Conservation (phyloP, 495 filamentous ascomycete species). For the Lepidopterella palustris region DNA sequence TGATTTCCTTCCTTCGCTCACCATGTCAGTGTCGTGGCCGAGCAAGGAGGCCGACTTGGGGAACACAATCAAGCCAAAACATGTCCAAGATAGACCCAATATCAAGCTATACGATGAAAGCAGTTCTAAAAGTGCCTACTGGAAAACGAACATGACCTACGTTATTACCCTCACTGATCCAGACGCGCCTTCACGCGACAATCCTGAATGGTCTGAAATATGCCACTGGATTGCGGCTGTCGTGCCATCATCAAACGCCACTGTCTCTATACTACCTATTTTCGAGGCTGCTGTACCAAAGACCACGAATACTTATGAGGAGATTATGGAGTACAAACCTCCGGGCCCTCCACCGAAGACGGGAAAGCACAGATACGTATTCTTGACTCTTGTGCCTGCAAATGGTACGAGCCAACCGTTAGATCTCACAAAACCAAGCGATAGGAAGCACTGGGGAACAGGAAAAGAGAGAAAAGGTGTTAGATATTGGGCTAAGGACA, state of each 20-base stretch:
- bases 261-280: constrained; percentile 15
- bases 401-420: constrained; percentile 37
- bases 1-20: constrained; percentile 52
- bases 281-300: constrained; percentile 5
- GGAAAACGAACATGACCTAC: constrained; percentile 31
- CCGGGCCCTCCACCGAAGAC: constrained; percentile 59
- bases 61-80: constrained; percentile 51
- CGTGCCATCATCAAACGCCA: constrained; percentile 21
- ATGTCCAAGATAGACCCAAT: constrained; percentile 46
- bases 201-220: constrained; percentile 63
- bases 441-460: constrained; percentile 59
- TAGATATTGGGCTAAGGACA: constrained; percentile 55
- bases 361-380: constrained; percentile 63
- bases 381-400: constrained; percentile 46
- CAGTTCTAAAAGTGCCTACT: constrained; percentile 7
- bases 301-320: constrained; percentile 16
- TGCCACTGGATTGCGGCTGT: constrained; percentile 63
- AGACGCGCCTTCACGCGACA: constrained; percentile 58
- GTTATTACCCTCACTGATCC: constrained; percentile 58
- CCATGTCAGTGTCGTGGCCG: constrained; percentile 48
- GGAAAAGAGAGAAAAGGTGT: constrained; percentile 50
- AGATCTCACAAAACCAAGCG: constrained; percentile 47
- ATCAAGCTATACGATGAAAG: constrained; percentile 37
- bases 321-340: constrained; percentile 50
- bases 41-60: constrained; percentile 46